Percentiles rank a stretch among this genome's conserved stretches.
Evolutionary conservation across 495 filamentous ascomycete species (phyloP).

Genomic region (Apodospora peruviana): DNA sequence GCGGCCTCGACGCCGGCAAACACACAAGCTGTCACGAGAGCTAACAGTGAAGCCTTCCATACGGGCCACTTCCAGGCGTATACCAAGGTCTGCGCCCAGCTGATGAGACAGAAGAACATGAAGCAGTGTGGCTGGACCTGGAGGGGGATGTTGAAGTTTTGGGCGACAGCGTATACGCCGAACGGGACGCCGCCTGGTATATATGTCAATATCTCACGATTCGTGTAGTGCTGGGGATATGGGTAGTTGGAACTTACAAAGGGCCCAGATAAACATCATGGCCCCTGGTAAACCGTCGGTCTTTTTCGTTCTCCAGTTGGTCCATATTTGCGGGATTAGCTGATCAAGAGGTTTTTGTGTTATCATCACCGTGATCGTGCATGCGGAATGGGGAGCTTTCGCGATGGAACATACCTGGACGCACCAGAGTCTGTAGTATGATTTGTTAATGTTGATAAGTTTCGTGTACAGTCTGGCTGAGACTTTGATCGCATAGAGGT

Average conservation of each 20-base stretch:
- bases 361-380: background rate
- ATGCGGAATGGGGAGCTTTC: no score
- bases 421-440: conserved; percentile 36
- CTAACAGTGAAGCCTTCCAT: conserved; percentile 45
- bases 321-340: conserved; percentile 56
- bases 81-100: conserved; percentile 60
- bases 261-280: conserved; percentile 75
- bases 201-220: background rate
- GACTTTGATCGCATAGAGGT: no score
- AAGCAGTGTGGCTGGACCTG: conserved; percentile 73
- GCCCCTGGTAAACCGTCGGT: conserved; percentile 65
- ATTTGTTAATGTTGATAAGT: background rate
- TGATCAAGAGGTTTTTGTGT: conserved; percentile 8
- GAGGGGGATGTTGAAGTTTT: conserved; percentile 70
- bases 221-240: no score
- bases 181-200: conserved; percentile 39
- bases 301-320: conserved; percentile 62
- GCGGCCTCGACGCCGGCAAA: conserved; percentile 58
- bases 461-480: background rate
- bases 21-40: conserved; percentile 28
- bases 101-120: conserved; percentile 55
- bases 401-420: conserved; percentile 35
- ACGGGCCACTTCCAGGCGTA: conserved; percentile 54
- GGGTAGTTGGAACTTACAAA: conserved; percentile 40
- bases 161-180: conserved; percentile 35